Evolutionary conservation across 2,329 filamentous ascomycete species (phyloP), one percentile per base, ranked within the genome.

Genomic region (Penicillium rolfsii): DNA sequence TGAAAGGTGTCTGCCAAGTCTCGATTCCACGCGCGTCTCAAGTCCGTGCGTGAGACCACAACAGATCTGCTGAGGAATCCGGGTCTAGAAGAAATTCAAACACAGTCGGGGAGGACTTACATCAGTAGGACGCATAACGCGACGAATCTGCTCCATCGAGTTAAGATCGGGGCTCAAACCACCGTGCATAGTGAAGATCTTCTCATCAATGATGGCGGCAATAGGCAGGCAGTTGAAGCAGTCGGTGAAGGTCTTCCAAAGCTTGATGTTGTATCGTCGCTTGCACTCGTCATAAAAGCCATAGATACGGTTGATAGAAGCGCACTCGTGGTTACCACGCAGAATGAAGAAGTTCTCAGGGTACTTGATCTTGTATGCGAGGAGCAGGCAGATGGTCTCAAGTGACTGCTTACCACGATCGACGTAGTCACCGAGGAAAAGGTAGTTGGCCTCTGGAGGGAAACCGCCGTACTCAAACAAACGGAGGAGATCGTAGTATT

Each of bases 211-310:
- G 81, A 99, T 99, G 70, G 95, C 94, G 60, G 94, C 95, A 78
- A 99, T 98, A 52, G 94, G 94, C 75, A 98, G 82, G 82, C 93
- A 97, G 85, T 99, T 99, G 87, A 99, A 99, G 85, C 93, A 97
- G 79, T 99, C 94, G 66, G 93, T 97, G 78, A 99, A 98, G 1
- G 94, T 98, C 87, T 99, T 99, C 94, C 94, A 98, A 64, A 98
- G 86, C 87, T 98, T 98, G 84, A 98, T 97, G 82, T 98, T 99
- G 84, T 96, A 98, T 71, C 94, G 87, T 76, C 95, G 90, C 85
- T 99, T 99, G 89, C 94, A 99, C 81, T 99, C 94, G 76, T 99
- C 95, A 84, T 99, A 99, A 84, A 99, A 99, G 62, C 95, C 95
- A 79, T 99, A 99, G 80, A 98, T 96, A 76, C 95, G 92, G 84